Evolutionary conservation across 73 alveolate genomes (phyloP).

Genomic region (Breviolum minutum): DNA sequence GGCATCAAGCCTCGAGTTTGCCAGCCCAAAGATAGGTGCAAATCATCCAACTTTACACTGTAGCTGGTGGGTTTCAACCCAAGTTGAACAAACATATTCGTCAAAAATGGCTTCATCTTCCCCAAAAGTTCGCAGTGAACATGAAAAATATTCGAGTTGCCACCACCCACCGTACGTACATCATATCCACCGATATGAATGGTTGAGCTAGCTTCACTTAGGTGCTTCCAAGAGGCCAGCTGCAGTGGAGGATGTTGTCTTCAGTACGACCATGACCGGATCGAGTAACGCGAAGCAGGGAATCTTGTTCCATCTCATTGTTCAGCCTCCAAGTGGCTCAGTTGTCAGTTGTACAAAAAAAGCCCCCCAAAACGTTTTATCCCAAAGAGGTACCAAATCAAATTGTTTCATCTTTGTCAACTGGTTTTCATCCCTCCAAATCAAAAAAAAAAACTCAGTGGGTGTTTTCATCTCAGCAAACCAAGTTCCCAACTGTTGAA

Average conservation of each 20-base stretch:
- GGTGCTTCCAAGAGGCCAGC: background rate
- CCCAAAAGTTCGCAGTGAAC: no score
- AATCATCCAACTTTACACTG: no score
- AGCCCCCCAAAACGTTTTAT: background rate
- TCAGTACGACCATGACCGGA: constrained; percentile 66
- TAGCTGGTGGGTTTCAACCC: no score
- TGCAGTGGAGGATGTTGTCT: constrained; percentile 68
- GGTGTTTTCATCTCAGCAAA: background rate
- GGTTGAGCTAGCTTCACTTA: no score
- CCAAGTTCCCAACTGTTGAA: constrained; percentile 22
- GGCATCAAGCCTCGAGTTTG: constrained; percentile 22
- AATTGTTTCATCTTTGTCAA: background rate
- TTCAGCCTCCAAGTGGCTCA: background rate
- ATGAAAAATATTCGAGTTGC: no score
- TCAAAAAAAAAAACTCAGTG: background rate
- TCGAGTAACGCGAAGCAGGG: constrained; percentile 33
- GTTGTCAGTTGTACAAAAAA: background rate
- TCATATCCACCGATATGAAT: no score
- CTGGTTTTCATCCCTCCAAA: background rate
- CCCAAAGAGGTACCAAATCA: no score
- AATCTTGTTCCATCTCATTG: constrained; percentile 60
- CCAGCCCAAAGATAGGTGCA: background rate
- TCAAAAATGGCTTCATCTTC: no score
- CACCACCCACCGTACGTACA: no score
- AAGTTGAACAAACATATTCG: no score